Conservation (phyloP, 768 basidiomycete species). For the Boletus reticulatus region DNA sequence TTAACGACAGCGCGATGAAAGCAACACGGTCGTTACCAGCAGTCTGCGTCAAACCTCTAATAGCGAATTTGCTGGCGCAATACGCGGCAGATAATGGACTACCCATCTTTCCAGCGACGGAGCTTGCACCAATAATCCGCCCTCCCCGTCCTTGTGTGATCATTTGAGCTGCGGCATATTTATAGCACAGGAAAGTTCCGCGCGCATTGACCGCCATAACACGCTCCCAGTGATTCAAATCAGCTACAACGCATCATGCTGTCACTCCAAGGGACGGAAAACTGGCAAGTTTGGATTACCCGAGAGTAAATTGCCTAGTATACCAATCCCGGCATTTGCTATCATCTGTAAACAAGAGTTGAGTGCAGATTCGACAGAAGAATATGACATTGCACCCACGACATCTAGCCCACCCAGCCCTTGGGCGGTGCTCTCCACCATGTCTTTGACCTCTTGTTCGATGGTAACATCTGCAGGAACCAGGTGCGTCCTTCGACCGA, state of each 20-base stretch:
- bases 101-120: conserved; percentile 6
- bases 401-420: conserved; percentile 46
- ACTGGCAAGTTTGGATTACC: background rate
- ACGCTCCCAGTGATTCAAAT: conserved; percentile 39
- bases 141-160: conserved; percentile 50
- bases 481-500: conserved; percentile 25
- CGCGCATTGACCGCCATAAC: conserved; percentile 50
- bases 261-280: background rate
- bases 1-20: background rate
- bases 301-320: background rate
- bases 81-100: conserved; percentile 21
- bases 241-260: conserved; percentile 21
- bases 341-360: conserved; percentile 19
- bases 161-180: conserved; percentile 64
- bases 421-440: conserved; percentile 33
- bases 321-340: conserved; percentile 22
- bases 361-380: background rate
- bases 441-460: conserved; percentile 41
- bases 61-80: conserved; percentile 39
- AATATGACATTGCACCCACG: conserved; percentile 27
- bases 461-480: conserved; percentile 39
- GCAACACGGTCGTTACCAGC: conserved; percentile 25
- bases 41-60: conserved; percentile 41
- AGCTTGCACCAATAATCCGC: conserved; percentile 48
- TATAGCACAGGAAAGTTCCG: conserved; percentile 61